Conservation (phyloP, 352 stramenopile species). For the Phytophthora rubi region DNA sequence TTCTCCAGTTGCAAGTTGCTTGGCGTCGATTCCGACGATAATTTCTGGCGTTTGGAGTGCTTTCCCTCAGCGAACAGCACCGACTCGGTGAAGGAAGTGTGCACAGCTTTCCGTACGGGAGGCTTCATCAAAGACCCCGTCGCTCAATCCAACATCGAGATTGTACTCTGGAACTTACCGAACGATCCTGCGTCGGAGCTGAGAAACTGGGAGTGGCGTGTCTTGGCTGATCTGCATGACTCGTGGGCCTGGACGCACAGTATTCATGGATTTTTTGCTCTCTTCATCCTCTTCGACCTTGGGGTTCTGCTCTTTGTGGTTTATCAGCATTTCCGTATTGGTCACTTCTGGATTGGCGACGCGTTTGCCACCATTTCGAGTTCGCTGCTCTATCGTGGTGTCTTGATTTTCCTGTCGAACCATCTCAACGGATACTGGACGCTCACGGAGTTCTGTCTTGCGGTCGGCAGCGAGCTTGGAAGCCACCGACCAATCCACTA, state of each 20-base stretch:
- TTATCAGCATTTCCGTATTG: slow-evolving; percentile 26
- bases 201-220: slow-evolving; percentile 31
- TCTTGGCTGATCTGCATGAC: slow-evolving; percentile 32
- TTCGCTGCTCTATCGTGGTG: slow-evolving; percentile 32
- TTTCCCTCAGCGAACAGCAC: not conserved
- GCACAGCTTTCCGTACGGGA: slow-evolving; percentile 32
- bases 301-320: slow-evolving; percentile 44
- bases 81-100: slow-evolving; percentile 26
- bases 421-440: slow-evolving; percentile 51
- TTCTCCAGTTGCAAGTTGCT: slow-evolving; percentile 19
- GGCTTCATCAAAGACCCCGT: slow-evolving; percentile 42
- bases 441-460: slow-evolving; percentile 41
- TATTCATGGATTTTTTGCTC: slow-evolving; percentile 44
- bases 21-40: slow-evolving; percentile 10
- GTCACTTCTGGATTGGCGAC: slow-evolving; percentile 50
- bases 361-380: slow-evolving; percentile 50
- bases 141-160: slow-evolving; percentile 50
- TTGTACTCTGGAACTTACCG: slow-evolving; percentile 29
- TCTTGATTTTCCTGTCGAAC: slow-evolving; percentile 39
- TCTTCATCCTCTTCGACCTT: slow-evolving; percentile 41
- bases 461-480: slow-evolving; percentile 16
- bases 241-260: slow-evolving; percentile 56
- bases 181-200: slow-evolving; percentile 28
- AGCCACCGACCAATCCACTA: slow-evolving; percentile 16
- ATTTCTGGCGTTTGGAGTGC: slow-evolving; percentile 14